Conservation (phyloP, 2,329 filamentous ascomycete genomes). For the Fusarium sp. region DNA sequence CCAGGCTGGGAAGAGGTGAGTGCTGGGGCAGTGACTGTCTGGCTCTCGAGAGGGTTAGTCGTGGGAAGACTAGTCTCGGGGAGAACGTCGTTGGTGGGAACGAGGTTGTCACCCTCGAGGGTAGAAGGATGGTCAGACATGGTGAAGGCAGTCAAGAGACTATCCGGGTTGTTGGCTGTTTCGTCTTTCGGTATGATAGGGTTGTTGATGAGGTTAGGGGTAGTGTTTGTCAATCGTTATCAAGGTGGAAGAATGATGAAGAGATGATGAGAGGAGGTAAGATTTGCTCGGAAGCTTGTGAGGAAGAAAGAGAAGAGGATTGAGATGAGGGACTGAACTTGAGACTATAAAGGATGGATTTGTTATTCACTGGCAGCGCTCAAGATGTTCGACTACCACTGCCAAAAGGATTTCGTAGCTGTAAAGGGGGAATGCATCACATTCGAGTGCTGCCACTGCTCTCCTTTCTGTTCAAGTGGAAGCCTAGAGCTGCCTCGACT, state of each 20-base stretch:
- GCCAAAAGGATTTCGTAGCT: neutral
- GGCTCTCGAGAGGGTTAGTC: neutral
- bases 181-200: neutral
- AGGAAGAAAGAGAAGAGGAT: neutral
- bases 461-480: neutral
- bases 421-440: neutral
- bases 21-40: neutral
- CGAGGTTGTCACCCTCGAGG: neutral
- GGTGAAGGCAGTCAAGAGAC: neutral
- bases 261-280: neutral
- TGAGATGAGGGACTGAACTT: neutral
- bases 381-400: neutral
- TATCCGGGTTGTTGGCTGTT: neutral
- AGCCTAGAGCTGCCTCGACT: neutral
- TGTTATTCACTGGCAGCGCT: neutral
- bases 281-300: neutral
- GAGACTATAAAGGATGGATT: neutral
- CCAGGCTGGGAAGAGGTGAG: neutral
- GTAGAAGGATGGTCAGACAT: neutral
- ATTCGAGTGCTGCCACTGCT: accelerated
- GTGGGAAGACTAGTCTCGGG: neutral
- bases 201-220: too few relatives aligned
- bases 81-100: too few relatives aligned
- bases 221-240: neutral
- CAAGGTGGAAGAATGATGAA: neutral